Evolutionary conservation across 495 filamentous ascomycete species (phyloP), one percentile per base, ranked within the genome.

Genomic region (Neurospora sp.): DNA sequence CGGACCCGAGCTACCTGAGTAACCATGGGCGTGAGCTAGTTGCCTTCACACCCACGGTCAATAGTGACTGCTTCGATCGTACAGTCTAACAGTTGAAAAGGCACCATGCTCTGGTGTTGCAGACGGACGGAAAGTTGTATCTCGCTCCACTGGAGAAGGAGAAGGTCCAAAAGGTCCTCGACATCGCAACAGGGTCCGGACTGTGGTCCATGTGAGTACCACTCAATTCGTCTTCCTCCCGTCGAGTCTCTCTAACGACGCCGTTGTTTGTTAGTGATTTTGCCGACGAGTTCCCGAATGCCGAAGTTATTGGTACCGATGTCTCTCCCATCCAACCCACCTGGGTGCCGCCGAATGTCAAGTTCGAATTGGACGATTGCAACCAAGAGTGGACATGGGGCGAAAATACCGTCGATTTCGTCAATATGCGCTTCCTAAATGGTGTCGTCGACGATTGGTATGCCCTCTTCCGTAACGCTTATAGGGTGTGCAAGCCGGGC

Each of bases 141-240:
- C 70, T 78, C 14, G 79, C 81, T 8, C 80, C 79, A 8, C 70
- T 84, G 22, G 66, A 72, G 5, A 48, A 77, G 7, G 74, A 79
- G 18, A 71, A 42, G 11, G 5, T 71, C 18, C 41, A 82, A 73
- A 79, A 82, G 20, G 87, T 93, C 12, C 84, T 94, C 3, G 92
- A 93, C 75, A 85, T 93, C 12, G 91, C 89, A 5, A 92, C 90
- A 10, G 92, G 92, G 1, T 92, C 83, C 2, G 85, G 85, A 6
- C 40, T 61, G n/a, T 89, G 87, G 86, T 83, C 84, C 70, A 80
- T 81, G 53, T 61, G 53, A 61, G 53, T 61, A 16, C 11, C 20
- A 6, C 0, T 5, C 46, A 22, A 27, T 22, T 61, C 12, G 1
- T 16, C 27, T 0, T 31, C 53, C 3, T 8, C 11, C 11, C 22